Percentiles rank a stretch among this genome's conserved stretches.
These are phyloP conservation scores for Protomyces inundatus DNA, from an alignment of 1,139 yeast genomes.

Conservation along the genomic window DNA sequence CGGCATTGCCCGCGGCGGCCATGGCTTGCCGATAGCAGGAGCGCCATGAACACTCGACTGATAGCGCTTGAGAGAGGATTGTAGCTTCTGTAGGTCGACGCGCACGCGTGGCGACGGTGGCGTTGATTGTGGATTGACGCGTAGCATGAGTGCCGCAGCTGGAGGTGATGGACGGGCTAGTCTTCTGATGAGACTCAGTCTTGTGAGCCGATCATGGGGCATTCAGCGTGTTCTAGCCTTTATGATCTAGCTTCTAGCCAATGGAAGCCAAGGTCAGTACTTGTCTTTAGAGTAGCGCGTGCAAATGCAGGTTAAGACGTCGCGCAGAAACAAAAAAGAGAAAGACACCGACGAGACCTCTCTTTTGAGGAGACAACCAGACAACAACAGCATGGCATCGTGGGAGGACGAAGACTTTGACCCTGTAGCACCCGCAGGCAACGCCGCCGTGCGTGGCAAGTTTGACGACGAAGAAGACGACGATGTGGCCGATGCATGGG, in stretches of 20 bases:
- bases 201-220: not conserved
- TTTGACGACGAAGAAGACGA: slow-evolving; percentile 85
- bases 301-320: no score
- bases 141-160: no score
- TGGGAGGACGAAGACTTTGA: slow-evolving; percentile 25
- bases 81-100: not conserved
- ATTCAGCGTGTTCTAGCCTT: not conserved
- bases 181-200: not conserved
- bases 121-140: not conserved
- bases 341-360: no score
- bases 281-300: no score
- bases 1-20: not conserved
- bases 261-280: no score
- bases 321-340: no score
- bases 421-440: not conserved
- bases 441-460: slow-evolving; percentile 52
- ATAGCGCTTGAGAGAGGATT: not conserved
- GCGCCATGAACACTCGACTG: not conserved
- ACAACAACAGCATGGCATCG: slow-evolving; percentile 5
- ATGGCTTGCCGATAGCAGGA: not conserved
- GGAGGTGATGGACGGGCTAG: no score
- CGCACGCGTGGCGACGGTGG: not conserved
- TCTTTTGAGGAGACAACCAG: not conserved
- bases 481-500: slow-evolving; percentile 83
- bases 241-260: no score